Evolutionary conservation across 345 rosid genomes (phyloP).

Genomic region (Heritiera littoralis): DNA sequence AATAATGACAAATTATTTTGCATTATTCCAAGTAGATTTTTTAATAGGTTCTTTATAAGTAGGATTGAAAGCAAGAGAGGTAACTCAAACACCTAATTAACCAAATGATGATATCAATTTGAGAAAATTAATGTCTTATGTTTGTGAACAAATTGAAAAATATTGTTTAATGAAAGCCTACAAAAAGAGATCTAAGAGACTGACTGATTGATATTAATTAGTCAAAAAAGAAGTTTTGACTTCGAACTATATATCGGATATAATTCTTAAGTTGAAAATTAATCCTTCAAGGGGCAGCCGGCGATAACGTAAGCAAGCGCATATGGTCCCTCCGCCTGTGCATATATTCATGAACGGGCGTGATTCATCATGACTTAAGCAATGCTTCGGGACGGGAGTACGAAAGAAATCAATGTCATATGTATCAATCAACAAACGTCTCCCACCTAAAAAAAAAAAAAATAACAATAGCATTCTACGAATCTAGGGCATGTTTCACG

Average conservation of each 20-base stretch:
- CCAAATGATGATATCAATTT: too few relatives aligned
- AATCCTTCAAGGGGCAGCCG: not conserved
- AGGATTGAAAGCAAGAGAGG: too few relatives aligned
- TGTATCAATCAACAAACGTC: not conserved
- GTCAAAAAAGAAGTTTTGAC: not conserved
- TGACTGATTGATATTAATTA: not conserved
- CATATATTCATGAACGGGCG: not conserved
- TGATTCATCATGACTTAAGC: not conserved
- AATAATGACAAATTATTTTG: too few relatives aligned
- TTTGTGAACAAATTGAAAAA: too few relatives aligned
- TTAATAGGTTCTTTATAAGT: too few relatives aligned
- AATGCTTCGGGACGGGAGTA: not conserved
- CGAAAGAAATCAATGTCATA: not conserved
- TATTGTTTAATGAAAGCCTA: too few relatives aligned
- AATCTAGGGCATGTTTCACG: conserved; percentile 4
- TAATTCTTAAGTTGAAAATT: not conserved
- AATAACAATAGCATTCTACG: not conserved
- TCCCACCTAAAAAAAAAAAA: not conserved
- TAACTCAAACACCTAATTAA: too few relatives aligned
- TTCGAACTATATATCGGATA: not conserved
- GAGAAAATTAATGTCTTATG: too few relatives aligned
- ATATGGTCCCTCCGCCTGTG: not conserved
- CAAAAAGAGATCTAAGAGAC: not conserved
- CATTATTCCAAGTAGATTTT: too few relatives aligned
- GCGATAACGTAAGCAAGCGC: not conserved